Conservation (phyloP, 768 basidiomycete genomes). For the Amanita inopinata region DNA sequence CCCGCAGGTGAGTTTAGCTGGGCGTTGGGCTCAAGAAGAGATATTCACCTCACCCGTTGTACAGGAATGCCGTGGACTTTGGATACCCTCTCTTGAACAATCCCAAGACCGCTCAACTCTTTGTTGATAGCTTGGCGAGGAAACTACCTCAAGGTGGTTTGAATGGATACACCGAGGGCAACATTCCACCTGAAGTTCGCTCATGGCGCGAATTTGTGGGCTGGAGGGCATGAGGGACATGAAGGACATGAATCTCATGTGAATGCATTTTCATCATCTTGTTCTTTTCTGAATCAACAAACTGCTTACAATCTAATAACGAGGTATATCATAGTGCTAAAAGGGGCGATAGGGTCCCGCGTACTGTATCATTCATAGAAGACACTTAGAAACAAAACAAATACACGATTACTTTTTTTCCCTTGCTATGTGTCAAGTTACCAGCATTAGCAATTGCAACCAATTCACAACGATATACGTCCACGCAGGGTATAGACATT, state of each 20-base stretch:
- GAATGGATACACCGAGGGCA: constrained; percentile 74
- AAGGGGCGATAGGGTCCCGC: not conserved
- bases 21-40: constrained; percentile 1
- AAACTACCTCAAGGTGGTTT: constrained; percentile 79
- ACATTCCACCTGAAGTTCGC: constrained; percentile 82
- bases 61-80: constrained; percentile 91
- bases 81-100: constrained; percentile 90
- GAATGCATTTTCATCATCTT: not conserved
- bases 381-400: constrained; percentile 1
- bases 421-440: not conserved
- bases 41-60: constrained; percentile 8
- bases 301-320: not conserved
- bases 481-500: no score
- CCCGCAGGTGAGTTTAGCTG: constrained; percentile 54
- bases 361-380: constrained; percentile 5
- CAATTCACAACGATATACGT: no score
- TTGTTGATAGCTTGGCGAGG: constrained; percentile 79
- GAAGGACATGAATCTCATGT: no score
- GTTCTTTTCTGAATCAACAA: not conserved
- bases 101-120: constrained; percentile 78
- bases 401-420: not conserved
- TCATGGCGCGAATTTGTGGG: constrained; percentile 91
- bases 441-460: no score
- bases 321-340: not conserved
- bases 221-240: constrained; percentile 37